Base-by-base conservation (phyloP, 1,139 yeast species). In the Saccharomyces pastorianus region DNA sequence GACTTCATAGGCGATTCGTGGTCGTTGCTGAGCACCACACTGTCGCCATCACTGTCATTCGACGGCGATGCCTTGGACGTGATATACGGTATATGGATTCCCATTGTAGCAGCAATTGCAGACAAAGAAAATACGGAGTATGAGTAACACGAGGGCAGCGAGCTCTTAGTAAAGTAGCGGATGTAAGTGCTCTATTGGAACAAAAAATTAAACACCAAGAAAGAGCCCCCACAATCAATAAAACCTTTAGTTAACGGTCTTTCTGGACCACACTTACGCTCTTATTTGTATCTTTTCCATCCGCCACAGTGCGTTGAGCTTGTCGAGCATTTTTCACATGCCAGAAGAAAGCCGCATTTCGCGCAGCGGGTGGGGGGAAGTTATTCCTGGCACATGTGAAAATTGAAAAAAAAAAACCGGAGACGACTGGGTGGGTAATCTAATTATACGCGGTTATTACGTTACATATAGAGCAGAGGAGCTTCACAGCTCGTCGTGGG, bases 401-500 rank as follows among this genome's bases (percentile, higher is more conserved):
- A 8, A 38, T 2, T 38, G 44, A 38, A 17, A 38, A 11, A 38
- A 17, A 38, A 17, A 17, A 17, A 38, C 11, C 25, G 25, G 44
- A 38, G 25, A 8, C 23, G 23, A 20, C 23, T 17, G n/a, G 41
- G 20, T 17, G 11, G 42, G 44, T 17, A 17, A 38, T 25, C 20
- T 46, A 27, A 27, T 8, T 27, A 25, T 46, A 46, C 11, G 28
- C 20, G 47, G 17, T 13, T 27, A 29, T 31, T 20, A 13, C 13
- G 25, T 31, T 47, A 20, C 23, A 31, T 29, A 47, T 47, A 31
- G 26, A 38, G 20, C 13, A 20, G 6, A 11, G 14, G 14, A 8
- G 26, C 41, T n/a, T 54, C 55, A 63, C 27, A 64, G 55, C 31
- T 64, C 66, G 46, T 63, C 66, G 50, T 64, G 65, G n/a, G 58